These are phyloP conservation scores for Coemansia sp. DNA, from an alignment of 192 early-diverging fungal species.

Conservation along the genomic window DNA sequence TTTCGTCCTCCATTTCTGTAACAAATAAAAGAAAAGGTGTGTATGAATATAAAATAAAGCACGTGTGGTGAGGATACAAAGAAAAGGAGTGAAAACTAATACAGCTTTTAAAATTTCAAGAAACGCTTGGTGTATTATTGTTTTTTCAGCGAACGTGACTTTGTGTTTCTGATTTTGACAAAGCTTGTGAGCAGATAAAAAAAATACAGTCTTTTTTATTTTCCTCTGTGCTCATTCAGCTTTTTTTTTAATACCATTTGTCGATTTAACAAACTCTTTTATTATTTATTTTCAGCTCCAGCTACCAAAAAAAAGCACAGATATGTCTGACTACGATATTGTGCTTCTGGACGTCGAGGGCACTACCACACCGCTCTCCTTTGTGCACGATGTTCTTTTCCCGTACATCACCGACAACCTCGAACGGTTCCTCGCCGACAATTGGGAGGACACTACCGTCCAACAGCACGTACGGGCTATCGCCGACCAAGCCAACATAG, in stretches of 20 bases:
- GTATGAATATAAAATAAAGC: not conserved
- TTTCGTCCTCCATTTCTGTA: constrained; percentile 36
- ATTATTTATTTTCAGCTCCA: not conserved
- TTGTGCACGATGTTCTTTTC: constrained; percentile 93
- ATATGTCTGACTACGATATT: constrained; percentile 20
- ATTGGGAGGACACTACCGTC: constrained; percentile 54
- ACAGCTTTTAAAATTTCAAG: not conserved
- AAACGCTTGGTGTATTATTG: too few relatives aligned
- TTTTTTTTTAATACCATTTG: not conserved
- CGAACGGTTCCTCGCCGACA: constrained; percentile 62
- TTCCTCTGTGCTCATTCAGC: too few relatives aligned
- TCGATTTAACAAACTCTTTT: not conserved
- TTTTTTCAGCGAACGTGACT: too few relatives aligned
- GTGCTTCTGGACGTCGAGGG: constrained; percentile 89
- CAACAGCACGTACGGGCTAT: constrained; percentile 57
- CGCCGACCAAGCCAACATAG: constrained; percentile 51
- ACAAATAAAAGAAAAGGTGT: not conserved
- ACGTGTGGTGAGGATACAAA: not conserved
- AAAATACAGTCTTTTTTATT: too few relatives aligned
- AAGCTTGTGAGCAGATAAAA: too few relatives aligned
- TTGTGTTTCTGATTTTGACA: too few relatives aligned
- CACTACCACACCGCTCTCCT: constrained; percentile 94
- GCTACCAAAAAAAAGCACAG: not conserved
- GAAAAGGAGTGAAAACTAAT: not conserved
- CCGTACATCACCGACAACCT: constrained; percentile 76